Evolutionary conservation across 164 flowering plant species (phyloP).

Genomic region (Protea cynaroides): DNA sequence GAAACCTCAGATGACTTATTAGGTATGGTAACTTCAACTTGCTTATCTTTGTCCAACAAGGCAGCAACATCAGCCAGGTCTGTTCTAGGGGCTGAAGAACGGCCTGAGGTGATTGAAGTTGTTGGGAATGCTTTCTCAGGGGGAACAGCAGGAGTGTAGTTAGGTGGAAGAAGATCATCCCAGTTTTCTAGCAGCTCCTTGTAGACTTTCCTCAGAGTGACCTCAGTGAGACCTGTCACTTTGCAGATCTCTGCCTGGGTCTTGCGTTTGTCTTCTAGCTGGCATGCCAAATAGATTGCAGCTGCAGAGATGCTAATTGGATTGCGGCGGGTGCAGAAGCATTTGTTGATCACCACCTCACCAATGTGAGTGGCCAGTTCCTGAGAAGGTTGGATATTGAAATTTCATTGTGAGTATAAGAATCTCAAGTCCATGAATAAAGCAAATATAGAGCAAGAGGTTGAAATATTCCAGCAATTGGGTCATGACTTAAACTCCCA

Average conservation of each 20-base stretch:
- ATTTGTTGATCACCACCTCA: conserved; percentile 96
- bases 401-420: background rate
- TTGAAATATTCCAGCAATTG: background rate
- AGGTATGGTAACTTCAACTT: conserved; percentile 30
- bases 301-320: conserved; percentile 99
- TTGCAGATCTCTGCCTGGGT: conserved; percentile 99
- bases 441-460: background rate
- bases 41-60: conserved; percentile 41
- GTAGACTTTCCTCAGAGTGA: conserved; percentile 92
- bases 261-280: conserved; percentile 90
- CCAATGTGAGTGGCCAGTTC: conserved; percentile 98
- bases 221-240: conserved; percentile 97
- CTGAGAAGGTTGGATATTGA: conserved; percentile 26
- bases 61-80: conserved; percentile 38
- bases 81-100: conserved; percentile 42
- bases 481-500: background rate
- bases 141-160: conserved; percentile 92
- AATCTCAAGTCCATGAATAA: background rate
- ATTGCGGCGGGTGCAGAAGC: conserved; percentile 97
- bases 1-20: conserved; percentile 27
- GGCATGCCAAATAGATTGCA: conserved; percentile 94
- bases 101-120: conserved; percentile 65
- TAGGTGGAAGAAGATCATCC: conserved; percentile 93
- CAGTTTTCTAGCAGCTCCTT: conserved; percentile 90
- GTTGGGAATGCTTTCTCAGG: conserved; percentile 97